These are phyloP conservation scores for Phytopythium ostracodes DNA, from an alignment of 352 stramenopile species.

Conservation along the genomic window DNA sequence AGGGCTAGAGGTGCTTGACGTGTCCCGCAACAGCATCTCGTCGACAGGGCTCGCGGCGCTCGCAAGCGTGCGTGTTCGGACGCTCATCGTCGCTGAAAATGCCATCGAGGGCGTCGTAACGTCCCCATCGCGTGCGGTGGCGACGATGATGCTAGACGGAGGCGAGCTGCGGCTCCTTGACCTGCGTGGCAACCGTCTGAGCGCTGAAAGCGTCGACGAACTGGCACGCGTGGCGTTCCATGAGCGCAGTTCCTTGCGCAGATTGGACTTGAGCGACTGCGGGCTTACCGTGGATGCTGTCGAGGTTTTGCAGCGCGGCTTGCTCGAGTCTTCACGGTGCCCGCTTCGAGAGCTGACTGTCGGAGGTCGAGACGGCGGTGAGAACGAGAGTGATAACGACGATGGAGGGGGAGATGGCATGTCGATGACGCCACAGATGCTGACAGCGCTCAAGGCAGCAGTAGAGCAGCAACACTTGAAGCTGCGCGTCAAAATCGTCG, in stretches of 20 bases:
- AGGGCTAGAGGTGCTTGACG: slow-evolving; percentile 36
- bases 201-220: slow-evolving; percentile 30
- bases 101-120: slow-evolving; percentile 25
- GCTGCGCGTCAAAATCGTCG: background rate
- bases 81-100: slow-evolving; percentile 28
- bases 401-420: background rate
- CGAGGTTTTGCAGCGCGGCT: slow-evolving; percentile 18
- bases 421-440: background rate
- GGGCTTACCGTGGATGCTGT: slow-evolving; percentile 16
- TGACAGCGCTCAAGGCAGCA: background rate
- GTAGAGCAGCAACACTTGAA: background rate
- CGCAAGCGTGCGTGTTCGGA: slow-evolving; percentile 14
- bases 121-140: background rate
- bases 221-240: slow-evolving; percentile 28
- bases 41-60: slow-evolving; percentile 27
- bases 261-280: slow-evolving; percentile 31
- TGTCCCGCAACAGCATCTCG: slow-evolving; percentile 44
- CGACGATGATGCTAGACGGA: slow-evolving; percentile 20
- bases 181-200: slow-evolving; percentile 30
- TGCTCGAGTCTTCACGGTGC: slow-evolving; percentile 11
- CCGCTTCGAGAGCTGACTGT: background rate
- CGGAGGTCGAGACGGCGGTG: background rate
- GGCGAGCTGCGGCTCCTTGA: slow-evolving; percentile 23
- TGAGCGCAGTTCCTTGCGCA: slow-evolving; percentile 16
- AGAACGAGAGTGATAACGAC: background rate